A percentile compares a stretch with the other conserved stretches of the same genome.
phyloP scores from a whole-genome alignment of 345 rosid species.

The Salix suchowensis region DNA sequence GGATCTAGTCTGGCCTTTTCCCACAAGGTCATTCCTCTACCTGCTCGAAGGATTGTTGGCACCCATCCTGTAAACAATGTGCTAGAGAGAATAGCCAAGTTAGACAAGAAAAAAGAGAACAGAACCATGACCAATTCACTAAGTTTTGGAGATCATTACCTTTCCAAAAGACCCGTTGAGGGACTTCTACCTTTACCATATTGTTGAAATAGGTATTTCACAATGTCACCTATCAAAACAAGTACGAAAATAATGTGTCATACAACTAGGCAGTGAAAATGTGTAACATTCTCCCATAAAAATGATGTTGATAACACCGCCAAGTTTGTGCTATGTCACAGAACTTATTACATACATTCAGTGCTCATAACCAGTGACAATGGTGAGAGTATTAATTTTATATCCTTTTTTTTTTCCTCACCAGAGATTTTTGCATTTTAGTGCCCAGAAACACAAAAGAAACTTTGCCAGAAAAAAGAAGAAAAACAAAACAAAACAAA shows the following conservation, averaged over 20 bases:
- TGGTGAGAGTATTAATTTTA: no score
- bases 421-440: no score
- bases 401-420: no score
- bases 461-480: no score
- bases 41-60: slow-evolving; percentile 81
- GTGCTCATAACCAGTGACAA: no score
- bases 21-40: slow-evolving; percentile 78
- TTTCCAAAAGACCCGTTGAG: slow-evolving; percentile 59
- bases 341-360: no score
- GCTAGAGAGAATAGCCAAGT: slow-evolving; percentile 27
- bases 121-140: background rate
- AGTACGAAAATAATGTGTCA: background rate
- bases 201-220: slow-evolving; percentile 61
- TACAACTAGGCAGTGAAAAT: background rate
- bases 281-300: background rate
- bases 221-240: slow-evolving; percentile 58
- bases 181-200: slow-evolving; percentile 70
- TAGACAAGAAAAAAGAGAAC: background rate
- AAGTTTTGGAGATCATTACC: slow-evolving; percentile 33
- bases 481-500: no score
- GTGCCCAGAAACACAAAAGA: no score
- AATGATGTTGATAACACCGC: background rate
- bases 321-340: no score
- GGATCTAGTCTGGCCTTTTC: slow-evolving; percentile 49
- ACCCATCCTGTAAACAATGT: slow-evolving; percentile 85